These are phyloP conservation scores for Salix koriyanagi DNA, from an alignment of 345 rosid genomes.

Conservation along the genomic window DNA sequence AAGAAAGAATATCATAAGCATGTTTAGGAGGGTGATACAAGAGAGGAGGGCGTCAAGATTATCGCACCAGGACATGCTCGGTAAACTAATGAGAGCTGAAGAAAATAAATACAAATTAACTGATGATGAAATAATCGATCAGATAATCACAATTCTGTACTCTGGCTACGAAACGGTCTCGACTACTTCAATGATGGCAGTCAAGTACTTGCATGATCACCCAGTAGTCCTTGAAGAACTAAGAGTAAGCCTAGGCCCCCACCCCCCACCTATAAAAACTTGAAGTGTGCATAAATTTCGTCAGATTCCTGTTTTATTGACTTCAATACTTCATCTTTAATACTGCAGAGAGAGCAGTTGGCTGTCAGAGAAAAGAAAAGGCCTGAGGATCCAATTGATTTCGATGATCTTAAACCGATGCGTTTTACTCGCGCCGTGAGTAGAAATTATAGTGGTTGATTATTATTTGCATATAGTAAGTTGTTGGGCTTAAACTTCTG, in stretches of 20 bases:
- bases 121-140: constrained; percentile 74
- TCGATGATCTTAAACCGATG: constrained; percentile 73
- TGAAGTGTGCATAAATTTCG: not conserved
- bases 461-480: not conserved
- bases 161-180: constrained; percentile 87
- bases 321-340: not conserved
- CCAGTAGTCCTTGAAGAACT: constrained; percentile 60
- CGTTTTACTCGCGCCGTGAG: constrained; percentile 85
- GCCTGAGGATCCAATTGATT: constrained; percentile 61
- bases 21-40: constrained; percentile 41
- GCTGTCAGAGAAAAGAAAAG: constrained; percentile 55
- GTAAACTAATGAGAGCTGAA: constrained; percentile 45
- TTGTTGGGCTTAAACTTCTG: not conserved
- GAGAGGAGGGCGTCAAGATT: constrained; percentile 49
- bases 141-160: constrained; percentile 59
- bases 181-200: constrained; percentile 73
- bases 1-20: constrained; percentile 44
- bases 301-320: not conserved
- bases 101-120: constrained; percentile 38
- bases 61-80: constrained; percentile 58
- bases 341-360: constrained; percentile 65
- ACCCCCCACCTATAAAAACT: not conserved
- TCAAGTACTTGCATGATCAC: constrained; percentile 72
- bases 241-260: constrained; percentile 40
- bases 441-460: not conserved